A percentile compares a stretch with the other conserved stretches of the same genome.
Conservation (phyloP, 1,139 yeast genomes). For the Scheffersomyces cryptocercus region DNA sequence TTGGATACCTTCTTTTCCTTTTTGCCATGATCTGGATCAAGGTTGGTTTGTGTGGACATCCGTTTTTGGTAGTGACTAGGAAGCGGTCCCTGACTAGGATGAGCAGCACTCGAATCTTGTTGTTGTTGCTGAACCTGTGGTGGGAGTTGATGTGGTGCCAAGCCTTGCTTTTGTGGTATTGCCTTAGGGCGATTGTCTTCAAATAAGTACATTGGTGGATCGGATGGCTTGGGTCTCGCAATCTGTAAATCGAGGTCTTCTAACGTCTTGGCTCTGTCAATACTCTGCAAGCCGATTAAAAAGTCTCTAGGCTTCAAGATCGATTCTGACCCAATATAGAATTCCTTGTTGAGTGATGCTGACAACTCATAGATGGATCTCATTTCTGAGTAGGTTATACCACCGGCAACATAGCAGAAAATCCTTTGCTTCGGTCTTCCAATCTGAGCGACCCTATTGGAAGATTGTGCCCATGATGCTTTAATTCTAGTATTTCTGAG, state of each 20-base stretch:
- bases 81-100: conserved; percentile 4
- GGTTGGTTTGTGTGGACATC: conserved; percentile 8
- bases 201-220: conserved; percentile 39
- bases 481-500: conserved; percentile 74
- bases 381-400: conserved; percentile 80
- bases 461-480: conserved; percentile 77
- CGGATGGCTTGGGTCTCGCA: conserved; percentile 25
- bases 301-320: conserved; percentile 65
- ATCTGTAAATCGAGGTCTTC: conserved; percentile 38
- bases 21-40: conserved; percentile 11
- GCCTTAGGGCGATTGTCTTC: conserved; percentile 23
- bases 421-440: conserved; percentile 65
- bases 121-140: conserved; percentile 6
- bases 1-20: conserved; percentile 38
- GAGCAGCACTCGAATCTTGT: conserved; percentile 9
- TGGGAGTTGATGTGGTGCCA: conserved; percentile 3
- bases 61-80: conserved; percentile 36
- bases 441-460: conserved; percentile 24
- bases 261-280: conserved; percentile 35
- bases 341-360: conserved; percentile 62
- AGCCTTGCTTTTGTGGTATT: conserved; percentile 5
- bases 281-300: conserved; percentile 45
- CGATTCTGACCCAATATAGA: conserved; percentile 83
- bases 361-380: conserved; percentile 76
- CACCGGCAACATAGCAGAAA: conserved; percentile 86